These are phyloP conservation scores for Fereydounia khargensis DNA, from an alignment of 1,284 basidiomycete species.

Conservation along the genomic window DNA sequence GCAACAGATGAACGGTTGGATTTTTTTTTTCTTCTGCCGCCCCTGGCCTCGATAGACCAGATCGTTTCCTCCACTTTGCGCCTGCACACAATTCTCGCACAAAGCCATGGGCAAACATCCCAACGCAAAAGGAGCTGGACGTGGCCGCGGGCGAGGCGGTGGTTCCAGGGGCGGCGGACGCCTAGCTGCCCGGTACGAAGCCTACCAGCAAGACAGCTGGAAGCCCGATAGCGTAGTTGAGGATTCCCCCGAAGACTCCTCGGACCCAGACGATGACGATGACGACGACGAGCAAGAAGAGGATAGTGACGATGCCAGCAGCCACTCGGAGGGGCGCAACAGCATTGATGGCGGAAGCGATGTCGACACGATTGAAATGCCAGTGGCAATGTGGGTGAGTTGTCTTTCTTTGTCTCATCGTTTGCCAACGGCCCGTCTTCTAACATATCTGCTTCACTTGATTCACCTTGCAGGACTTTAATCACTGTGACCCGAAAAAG, in stretches of 20 bases:
- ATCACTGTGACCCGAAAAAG: slow-evolving; percentile 90
- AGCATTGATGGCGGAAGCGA: slow-evolving; percentile 24
- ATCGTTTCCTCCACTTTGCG: too few species aligned
- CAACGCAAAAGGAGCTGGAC: not conserved
- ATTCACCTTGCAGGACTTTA: too few species aligned
- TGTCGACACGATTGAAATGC: slow-evolving; percentile 28
- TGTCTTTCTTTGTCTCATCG: not conserved
- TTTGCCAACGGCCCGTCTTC: not conserved
- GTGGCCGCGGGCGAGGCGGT: not conserved
- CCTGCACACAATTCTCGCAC: too few species aligned
- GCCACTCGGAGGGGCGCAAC: slow-evolving; percentile 7
- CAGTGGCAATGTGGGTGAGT: slow-evolving; percentile 47
- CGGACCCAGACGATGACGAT: not conserved
- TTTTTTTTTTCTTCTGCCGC: not conserved
- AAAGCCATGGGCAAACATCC: too few species aligned
- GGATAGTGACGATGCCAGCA: slow-evolving; percentile 6
- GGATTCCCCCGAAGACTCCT: slow-evolving; percentile 3
- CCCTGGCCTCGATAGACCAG: too few species aligned
- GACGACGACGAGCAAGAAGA: slow-evolving; percentile 4
- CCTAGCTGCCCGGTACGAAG: slow-evolving; percentile 14
- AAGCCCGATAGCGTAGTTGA: slow-evolving; percentile 38
- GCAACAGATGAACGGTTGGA: too few species aligned
- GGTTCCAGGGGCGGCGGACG: not conserved
- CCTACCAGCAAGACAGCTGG: slow-evolving; percentile 23
- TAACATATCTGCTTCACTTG: too few species aligned